Evolutionary conservation across 306 rosid genomes (phyloP), one percentile per base, ranked within the genome.

Genomic region (Vigna hirtella): DNA sequence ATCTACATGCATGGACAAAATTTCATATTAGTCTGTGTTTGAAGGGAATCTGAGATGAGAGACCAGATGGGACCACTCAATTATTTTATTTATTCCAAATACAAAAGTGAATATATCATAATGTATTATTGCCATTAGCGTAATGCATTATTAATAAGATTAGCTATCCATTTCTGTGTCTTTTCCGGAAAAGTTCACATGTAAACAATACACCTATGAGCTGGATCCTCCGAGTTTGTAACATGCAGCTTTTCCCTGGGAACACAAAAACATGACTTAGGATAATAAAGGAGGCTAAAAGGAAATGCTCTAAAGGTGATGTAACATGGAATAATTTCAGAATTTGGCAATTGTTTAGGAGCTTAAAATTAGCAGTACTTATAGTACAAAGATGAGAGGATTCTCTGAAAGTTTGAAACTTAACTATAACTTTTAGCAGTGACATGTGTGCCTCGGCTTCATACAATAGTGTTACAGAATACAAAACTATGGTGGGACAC

Each of bases 201-300:
- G 77, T 49, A 81, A 68, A 70, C 74, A 78, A 79, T 57, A 64
- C 20, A 51, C 32, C 42, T 20, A 78, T 84, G 69, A 79, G 88
- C 86, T 87, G 86, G 86, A 76, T 82, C 50, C 83, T 67, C 66
- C 43, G 13, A 16, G 24, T 51, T 16, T 70, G 77, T 57, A 64
- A 74, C 84, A 79, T 72, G 79, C 78, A 66, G 9, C 42, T 84
- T 65, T 63, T 72, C 85, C 68, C 26, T 55, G 22, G 78, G 78
- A 74, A 70, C 83, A 61, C 24, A 62, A 68, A 51, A 78, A 2
- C 77, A 72, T 45, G 71, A 59, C 43, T 56, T 72, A 22, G 22
- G 52, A 28, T 66, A 61, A 45, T 61, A 66, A 83, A 45, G 74
- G 5, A 52, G 22, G 26, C 69, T 52, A 59, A 69, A 74, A 74